Percentiles rank a stretch among this genome's conserved stretches.
Conservation (phyloP, 2,329 filamentous ascomycete genomes). For the Grosmannia serpens region DNA sequence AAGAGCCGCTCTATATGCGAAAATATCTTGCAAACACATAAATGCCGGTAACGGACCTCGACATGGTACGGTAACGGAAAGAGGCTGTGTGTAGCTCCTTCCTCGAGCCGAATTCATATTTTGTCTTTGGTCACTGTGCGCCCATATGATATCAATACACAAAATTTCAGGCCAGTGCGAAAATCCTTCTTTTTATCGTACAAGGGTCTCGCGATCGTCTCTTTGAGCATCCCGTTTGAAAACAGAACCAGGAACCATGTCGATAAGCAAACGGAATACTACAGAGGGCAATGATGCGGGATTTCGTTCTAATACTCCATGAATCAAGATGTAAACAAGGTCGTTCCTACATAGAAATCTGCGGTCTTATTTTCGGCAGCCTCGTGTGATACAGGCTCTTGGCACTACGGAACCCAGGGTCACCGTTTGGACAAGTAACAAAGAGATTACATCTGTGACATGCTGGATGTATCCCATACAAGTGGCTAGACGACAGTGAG, state of each 20-base stretch:
- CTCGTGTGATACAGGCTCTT: not conserved
- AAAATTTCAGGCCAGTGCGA: no score
- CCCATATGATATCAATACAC: no score
- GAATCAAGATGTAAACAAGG: not conserved
- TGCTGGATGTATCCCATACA: not conserved
- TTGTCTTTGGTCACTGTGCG: no score
- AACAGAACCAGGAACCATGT: no score
- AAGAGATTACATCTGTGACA: not conserved
- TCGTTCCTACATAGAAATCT: not conserved
- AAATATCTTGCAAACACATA: not conserved
- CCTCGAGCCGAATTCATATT: not conserved
- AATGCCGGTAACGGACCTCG: not conserved
- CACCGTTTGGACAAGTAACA: not conserved
- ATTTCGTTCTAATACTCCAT: no score
- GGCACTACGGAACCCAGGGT: not conserved
- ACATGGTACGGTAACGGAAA: not conserved
- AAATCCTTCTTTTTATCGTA: no score
- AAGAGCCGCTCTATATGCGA: not conserved
- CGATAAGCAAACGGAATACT: no score
- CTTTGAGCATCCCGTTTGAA: no score
- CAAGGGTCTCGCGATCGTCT: no score
- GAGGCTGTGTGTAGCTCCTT: not conserved
- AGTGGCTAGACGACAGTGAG: not conserved
- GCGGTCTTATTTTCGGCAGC: not conserved
- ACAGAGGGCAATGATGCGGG: no score